These are phyloP conservation scores for Actinomortierella wolfii DNA, from an alignment of 371 early-diverging fungal genomes.

Conservation along the genomic window DNA sequence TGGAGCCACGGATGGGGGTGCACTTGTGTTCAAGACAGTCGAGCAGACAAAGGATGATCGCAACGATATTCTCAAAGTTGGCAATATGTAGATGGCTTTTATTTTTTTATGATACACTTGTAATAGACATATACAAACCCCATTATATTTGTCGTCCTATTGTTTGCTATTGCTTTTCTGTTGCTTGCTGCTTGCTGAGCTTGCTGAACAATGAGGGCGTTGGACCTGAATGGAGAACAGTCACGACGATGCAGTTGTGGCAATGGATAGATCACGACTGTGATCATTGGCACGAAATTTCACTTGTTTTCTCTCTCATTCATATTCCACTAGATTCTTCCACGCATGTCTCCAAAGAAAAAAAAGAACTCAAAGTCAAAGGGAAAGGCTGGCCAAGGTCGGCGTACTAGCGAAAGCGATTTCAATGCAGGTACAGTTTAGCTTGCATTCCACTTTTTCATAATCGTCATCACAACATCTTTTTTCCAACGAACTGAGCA, in stretches of 20 bases:
- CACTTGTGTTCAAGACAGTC: constrained; percentile 43
- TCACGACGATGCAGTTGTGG: too few relatives aligned
- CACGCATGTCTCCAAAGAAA: constrained; percentile 23
- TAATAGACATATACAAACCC: too few relatives aligned
- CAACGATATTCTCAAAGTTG: constrained; percentile 41
- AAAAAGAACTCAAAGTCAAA: constrained; percentile 13
- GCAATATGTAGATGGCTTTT: constrained; percentile 27
- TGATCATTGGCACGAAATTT: not conserved
- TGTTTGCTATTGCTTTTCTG: too few relatives aligned
- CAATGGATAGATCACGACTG: too few relatives aligned
- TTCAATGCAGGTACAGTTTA: constrained; percentile 8
- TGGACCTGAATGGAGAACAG: too few relatives aligned
- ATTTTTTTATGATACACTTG: too few relatives aligned
- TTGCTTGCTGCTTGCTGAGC: too few relatives aligned
- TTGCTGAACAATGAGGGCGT: too few relatives aligned
- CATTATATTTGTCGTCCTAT: too few relatives aligned
- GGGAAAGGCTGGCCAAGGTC: constrained; percentile 4
- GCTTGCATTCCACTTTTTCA: too few relatives aligned
- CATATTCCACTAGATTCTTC: not conserved
- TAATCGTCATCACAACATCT: too few relatives aligned
- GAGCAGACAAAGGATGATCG: constrained; percentile 48
- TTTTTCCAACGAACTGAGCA: too few relatives aligned
- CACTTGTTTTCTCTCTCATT: not conserved
- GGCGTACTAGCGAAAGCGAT: constrained; percentile 17
- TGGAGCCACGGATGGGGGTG: constrained; percentile 14